These are phyloP conservation scores for Bonia amplexicaulis DNA, from an alignment of 176 grass and related monocot species.

Conservation along the genomic window DNA sequence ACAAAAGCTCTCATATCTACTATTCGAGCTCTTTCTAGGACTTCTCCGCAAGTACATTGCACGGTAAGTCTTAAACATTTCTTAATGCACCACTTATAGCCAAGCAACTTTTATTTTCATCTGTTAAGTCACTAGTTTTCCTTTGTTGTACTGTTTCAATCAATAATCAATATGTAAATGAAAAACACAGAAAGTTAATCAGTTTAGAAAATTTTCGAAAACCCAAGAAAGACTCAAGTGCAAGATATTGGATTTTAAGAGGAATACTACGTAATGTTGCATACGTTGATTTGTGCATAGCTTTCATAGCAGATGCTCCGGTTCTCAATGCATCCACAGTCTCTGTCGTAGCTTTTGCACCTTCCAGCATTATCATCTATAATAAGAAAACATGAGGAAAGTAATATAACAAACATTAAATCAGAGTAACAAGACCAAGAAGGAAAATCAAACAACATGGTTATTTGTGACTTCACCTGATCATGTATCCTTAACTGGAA, in stretches of 20 bases:
- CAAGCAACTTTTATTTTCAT: neutral
- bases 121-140: neutral
- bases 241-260: constrained; percentile 3
- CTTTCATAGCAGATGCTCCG: constrained; percentile 90
- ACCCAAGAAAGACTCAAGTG: neutral
- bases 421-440: neutral
- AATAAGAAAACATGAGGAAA: constrained; percentile 20
- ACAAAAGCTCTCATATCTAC: neutral
- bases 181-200: neutral
- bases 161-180: neutral
- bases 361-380: constrained; percentile 99
- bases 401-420: neutral
- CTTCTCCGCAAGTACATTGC: neutral
- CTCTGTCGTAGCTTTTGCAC: constrained; percentile 95
- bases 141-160: neutral
- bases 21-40: neutral
- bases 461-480: constrained; percentile 51
- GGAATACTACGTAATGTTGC: constrained; percentile 29
- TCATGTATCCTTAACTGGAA: constrained; percentile 98
- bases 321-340: constrained; percentile 95
- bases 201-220: neutral
- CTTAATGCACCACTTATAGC: neutral
- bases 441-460: constrained; percentile 12
- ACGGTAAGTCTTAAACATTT: neutral
- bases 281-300: constrained; percentile 88